Conservation (phyloP, 2,329 filamentous ascomycete species). For the Chrysoporthe deuterocubensis region DNA sequence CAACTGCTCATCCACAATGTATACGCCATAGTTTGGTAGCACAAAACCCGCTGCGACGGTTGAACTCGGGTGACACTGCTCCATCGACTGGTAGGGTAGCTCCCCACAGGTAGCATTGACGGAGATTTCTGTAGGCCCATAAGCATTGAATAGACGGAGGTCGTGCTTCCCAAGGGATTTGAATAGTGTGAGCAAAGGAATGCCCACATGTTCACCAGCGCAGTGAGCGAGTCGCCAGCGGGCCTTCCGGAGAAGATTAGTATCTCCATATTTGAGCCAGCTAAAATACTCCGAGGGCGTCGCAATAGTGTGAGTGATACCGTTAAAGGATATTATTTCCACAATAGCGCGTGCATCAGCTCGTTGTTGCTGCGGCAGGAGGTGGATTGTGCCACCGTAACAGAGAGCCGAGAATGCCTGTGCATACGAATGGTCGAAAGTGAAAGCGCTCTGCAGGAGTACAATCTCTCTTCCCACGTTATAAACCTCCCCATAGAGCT, state of each 20-base stretch:
- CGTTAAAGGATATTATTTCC: constrained; percentile 37
- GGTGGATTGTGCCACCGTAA: constrained; percentile 36
- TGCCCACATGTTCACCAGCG: too few relatives aligned
- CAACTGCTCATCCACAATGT: constrained; percentile 44
- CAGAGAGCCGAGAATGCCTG: constrained; percentile 37
- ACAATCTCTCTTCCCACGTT: constrained; percentile 35
- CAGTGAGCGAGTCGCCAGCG: too few relatives aligned
- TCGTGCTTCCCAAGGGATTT: neutral
- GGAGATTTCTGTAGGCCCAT: constrained; percentile 27
- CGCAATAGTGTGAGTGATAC: constrained; percentile 40
- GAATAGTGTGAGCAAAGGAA: constrained; percentile 14
- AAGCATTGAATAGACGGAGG: constrained; percentile 28
- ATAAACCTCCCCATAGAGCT: neutral
- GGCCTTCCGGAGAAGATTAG: neutral
- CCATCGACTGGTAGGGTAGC: too few relatives aligned
- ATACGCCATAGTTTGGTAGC: constrained; percentile 41
- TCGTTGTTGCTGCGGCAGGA: constrained; percentile 35
- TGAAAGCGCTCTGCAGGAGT: constrained; percentile 39
- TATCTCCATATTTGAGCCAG: constrained; percentile 31
- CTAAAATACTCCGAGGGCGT: constrained; percentile 45
- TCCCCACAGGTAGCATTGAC: too few relatives aligned
- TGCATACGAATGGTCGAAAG: constrained; percentile 45
- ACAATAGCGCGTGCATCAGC: constrained; percentile 40
- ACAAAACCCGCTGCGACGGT: neutral
- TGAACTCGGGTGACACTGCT: too few relatives aligned